Percentiles rank a stretch among this genome's conserved stretches.
Evolutionary conservation across 148 eudicot species (phyloP).

Genomic region (Rhododendron williamsianum): DNA sequence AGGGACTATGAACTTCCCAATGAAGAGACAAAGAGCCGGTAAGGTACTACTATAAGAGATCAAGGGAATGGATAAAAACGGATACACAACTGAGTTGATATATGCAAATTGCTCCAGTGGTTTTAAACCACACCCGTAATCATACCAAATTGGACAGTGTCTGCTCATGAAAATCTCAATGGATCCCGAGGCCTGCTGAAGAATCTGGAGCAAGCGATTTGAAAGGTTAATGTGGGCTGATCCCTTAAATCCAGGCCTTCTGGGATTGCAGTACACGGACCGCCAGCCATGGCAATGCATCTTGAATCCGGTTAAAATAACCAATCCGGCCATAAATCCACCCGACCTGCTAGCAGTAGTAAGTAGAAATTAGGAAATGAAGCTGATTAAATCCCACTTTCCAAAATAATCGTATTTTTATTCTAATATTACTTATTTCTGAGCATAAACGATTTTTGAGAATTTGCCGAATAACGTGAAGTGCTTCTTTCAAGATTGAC

Average conservation of each 20-base stretch:
- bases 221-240: conserved; percentile 53
- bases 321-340: conserved; percentile 99
- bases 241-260: conserved; percentile 58
- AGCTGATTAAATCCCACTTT: too few relatives aligned
- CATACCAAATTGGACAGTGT: conserved; percentile 52
- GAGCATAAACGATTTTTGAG: too few relatives aligned
- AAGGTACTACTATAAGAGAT: conserved; percentile 79
- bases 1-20: conserved; percentile 91
- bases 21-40: conserved; percentile 88
- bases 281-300: conserved; percentile 99
- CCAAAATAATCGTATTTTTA: conserved; percentile 39
- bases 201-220: conserved; percentile 91
- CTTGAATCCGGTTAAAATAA: conserved; percentile 66
- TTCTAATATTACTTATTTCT: too few relatives aligned
- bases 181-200: conserved; percentile 95
- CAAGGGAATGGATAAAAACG: conserved; percentile 84
- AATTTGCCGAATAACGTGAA: conserved; percentile 64
- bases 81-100: conserved; percentile 84
- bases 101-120: conserved; percentile 86
- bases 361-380: neutral
- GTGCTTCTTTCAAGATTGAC: conserved; percentile 84
- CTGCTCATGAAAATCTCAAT: conserved; percentile 81
- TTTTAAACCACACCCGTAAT: conserved; percentile 77
- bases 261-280: conserved; percentile 90
- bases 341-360: conserved; percentile 48